These are phyloP conservation scores for Ramaria sp. DNA, from an alignment of 768 basidiomycete genomes.

Conservation along the genomic window DNA sequence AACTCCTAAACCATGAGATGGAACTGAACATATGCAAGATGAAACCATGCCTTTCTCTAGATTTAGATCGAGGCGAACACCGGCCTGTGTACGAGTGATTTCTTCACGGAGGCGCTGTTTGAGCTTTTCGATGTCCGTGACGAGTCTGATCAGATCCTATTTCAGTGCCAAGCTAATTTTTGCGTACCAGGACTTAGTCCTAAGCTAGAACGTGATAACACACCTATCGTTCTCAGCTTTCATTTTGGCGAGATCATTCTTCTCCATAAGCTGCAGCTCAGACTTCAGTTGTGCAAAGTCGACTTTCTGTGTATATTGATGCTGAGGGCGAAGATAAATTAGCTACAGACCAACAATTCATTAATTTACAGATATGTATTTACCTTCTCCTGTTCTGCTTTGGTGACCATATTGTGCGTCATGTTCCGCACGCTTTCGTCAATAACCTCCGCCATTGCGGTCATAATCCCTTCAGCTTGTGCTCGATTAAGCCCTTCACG, in stretches of 20 bases:
- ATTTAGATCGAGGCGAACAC: conserved; percentile 90
- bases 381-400: conserved; percentile 94
- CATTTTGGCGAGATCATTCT: conserved; percentile 91
- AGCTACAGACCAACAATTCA: background rate
- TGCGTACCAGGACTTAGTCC: too few species aligned
- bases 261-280: conserved; percentile 91
- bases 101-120: conserved; percentile 91
- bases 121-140: conserved; percentile 85
- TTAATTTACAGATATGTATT: conserved; percentile 12
- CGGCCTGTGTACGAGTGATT: conserved; percentile 83
- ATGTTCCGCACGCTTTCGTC: conserved; percentile 95
- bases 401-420: conserved; percentile 93
- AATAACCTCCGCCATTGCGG: conserved; percentile 92
- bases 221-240: conserved; percentile 89
- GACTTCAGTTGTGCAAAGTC: conserved; percentile 96
- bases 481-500: conserved; percentile 79
- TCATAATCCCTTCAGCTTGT: conserved; percentile 96
- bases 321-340: conserved; percentile 29
- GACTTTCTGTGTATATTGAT: conserved; percentile 90
- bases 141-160: conserved; percentile 26
- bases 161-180: background rate
- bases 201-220: background rate
- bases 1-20: background rate
- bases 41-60: conserved; percentile 58
- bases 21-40: background rate